Evolutionary conservation across 2,329 filamentous ascomycete genomes (phyloP).

Genomic region (Colletotrichum costaricense): DNA sequence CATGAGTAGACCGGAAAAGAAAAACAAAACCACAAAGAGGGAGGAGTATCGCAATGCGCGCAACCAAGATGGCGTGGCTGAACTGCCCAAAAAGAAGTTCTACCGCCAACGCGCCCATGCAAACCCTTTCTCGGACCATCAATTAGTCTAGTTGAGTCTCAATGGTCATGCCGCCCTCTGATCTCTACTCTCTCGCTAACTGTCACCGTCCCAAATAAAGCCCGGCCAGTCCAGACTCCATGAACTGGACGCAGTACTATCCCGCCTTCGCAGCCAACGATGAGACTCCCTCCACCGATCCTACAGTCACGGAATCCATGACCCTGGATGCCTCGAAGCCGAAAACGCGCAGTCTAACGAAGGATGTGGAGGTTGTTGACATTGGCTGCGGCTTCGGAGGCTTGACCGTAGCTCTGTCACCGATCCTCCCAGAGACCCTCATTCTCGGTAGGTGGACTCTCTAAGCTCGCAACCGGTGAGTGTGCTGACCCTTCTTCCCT

Average conservation of each 20-base stretch:
- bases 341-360: constrained; percentile 56
- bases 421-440: constrained; percentile 82
- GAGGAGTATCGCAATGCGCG: constrained; percentile 71
- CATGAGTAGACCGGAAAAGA: constrained; percentile 51
- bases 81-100: constrained; percentile 92
- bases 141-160: constrained; percentile 78
- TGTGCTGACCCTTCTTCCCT: constrained; percentile 16
- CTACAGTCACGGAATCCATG: constrained; percentile 19
- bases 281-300: neutral
- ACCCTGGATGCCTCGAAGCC: constrained; percentile 34
- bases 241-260: constrained; percentile 92
- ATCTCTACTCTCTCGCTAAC: constrained; percentile 4
- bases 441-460: constrained; percentile 74
- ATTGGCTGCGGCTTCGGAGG: constrained; percentile 98
- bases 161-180: neutral
- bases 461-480: constrained; percentile 9
- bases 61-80: constrained; percentile 62
- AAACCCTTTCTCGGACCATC: constrained; percentile 97
- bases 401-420: constrained; percentile 85
- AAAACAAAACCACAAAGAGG: constrained; percentile 73
- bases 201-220: constrained; percentile 56
- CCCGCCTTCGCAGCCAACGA: constrained; percentile 73
- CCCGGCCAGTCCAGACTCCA: constrained; percentile 80
- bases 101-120: constrained; percentile 97
- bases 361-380: constrained; percentile 90